Percentiles rank a stretch among this genome's conserved stretches.
These are phyloP conservation scores for Phyllosticta citriasiana DNA, from an alignment of 2,329 filamentous ascomycete species.

Conservation along the genomic window DNA sequence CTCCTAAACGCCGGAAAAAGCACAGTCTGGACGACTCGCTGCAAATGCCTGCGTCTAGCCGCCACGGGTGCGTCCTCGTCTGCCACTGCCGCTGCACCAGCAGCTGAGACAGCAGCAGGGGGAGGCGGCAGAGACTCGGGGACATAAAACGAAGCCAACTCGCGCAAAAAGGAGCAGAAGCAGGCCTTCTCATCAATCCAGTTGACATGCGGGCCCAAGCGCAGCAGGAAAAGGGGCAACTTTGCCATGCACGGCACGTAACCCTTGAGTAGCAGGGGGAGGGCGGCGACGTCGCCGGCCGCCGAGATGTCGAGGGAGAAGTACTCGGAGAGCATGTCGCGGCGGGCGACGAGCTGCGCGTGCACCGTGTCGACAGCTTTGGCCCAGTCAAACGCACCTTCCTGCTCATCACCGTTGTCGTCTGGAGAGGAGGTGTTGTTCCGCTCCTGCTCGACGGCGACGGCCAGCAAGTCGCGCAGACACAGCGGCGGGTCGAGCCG, in stretches of 20 bases:
- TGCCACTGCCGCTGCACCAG: constrained; percentile 11
- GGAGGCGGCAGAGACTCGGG: constrained; percentile 67
- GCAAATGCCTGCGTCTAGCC: constrained; percentile 56
- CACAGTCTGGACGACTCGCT: constrained; percentile 67
- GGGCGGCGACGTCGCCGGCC: constrained; percentile 62
- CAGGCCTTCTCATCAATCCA: constrained; percentile 80
- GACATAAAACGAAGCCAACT: constrained; percentile 82
- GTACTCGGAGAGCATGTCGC: constrained; percentile 87
- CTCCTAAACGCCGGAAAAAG: constrained; percentile 85
- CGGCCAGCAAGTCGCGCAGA: constrained; percentile 57
- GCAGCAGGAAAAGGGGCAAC: constrained; percentile 76
- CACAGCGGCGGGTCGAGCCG: constrained; percentile 67
- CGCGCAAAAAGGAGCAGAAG: constrained; percentile 74
- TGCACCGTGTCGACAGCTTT: constrained; percentile 57
- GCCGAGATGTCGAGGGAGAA: constrained; percentile 77
- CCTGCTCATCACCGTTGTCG: constrained; percentile 33
- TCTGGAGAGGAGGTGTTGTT: constrained; percentile 18
- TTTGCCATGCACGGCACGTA: constrained; percentile 82
- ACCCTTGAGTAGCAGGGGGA: constrained; percentile 79
- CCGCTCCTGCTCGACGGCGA: constrained; percentile 65
- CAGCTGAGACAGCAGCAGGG: constrained; percentile 21
- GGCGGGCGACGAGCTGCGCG: constrained; percentile 59
- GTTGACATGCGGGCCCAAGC: constrained; percentile 77
- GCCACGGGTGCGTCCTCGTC: constrained; percentile 33
- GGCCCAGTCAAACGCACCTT: constrained; percentile 46